Evolutionary conservation across 2,329 filamentous ascomycete species (phyloP).

Genomic region (Fusarium ramigenum): DNA sequence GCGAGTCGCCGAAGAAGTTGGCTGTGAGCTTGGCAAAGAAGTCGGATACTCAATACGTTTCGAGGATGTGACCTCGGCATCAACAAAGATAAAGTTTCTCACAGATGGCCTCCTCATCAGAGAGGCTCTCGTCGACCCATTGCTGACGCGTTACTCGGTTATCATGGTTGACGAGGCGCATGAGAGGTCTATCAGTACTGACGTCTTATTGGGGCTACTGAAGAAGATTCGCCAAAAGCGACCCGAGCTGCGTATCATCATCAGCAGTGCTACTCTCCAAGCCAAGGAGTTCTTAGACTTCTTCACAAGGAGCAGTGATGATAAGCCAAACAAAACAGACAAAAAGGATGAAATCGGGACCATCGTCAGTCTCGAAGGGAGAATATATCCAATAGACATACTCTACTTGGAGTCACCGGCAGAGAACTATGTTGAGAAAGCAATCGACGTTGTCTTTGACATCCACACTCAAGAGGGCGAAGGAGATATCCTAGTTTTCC

Average conservation of each 20-base stretch:
- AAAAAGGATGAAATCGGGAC: conserved; percentile 45
- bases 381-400: conserved; percentile 88
- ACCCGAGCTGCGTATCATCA: conserved; percentile 83
- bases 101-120: conserved; percentile 92
- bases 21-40: conserved; percentile 86
- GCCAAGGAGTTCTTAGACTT: conserved; percentile 87
- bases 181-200: conserved; percentile 90
- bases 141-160: conserved; percentile 90
- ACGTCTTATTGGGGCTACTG: conserved; percentile 86
- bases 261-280: conserved; percentile 93
- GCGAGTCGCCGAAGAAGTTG: conserved; percentile 88
- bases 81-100: conserved; percentile 91
- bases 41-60: conserved; percentile 93
- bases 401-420: conserved; percentile 81
- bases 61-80: conserved; percentile 87
- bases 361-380: conserved; percentile 87
- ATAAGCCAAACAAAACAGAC: conserved; percentile 43
- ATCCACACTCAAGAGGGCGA: conserved; percentile 84
- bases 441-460: conserved; percentile 84
- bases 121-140: conserved; percentile 91
- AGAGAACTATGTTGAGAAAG: conserved; percentile 87
- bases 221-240: conserved; percentile 89
- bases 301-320: conserved; percentile 63
- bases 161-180: conserved; percentile 99
- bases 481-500: conserved; percentile 90